Evolutionary conservation across 2,329 filamentous ascomycete species (phyloP).

Genomic region (Emergomyces africanus): DNA sequence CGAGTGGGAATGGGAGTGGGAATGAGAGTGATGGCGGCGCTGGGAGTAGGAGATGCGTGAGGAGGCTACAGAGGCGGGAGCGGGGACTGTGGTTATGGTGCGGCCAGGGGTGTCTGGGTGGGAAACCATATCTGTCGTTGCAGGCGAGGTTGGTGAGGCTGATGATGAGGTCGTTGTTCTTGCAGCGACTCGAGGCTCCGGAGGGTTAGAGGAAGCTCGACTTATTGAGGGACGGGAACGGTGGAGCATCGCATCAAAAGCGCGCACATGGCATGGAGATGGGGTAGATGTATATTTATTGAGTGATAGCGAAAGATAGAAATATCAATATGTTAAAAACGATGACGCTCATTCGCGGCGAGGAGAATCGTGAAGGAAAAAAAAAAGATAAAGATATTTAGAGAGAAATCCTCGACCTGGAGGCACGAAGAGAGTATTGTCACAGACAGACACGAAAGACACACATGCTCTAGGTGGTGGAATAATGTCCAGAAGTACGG

Average conservation of each 20-base stretch:
- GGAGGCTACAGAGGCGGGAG: slow-evolving; percentile 44
- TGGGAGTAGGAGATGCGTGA: slow-evolving; percentile 18
- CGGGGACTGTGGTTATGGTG: slow-evolving; percentile 44
- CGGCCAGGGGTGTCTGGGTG: slow-evolving; percentile 36
- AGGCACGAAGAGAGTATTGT: background rate
- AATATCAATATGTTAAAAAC: background rate
- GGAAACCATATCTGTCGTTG: slow-evolving; percentile 23
- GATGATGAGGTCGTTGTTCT: background rate
- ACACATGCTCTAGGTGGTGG: background rate
- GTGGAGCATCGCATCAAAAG: background rate
- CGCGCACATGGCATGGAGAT: slow-evolving; percentile 1
- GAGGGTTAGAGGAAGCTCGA: slow-evolving; percentile 1
- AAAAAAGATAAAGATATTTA: too few species aligned
- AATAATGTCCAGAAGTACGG: background rate
- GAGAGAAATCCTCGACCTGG: background rate
- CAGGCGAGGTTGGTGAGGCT: slow-evolving; percentile 3
- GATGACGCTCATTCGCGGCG: background rate
- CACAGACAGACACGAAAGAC: background rate
- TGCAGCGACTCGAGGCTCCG: slow-evolving; percentile 1
- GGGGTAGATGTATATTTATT: background rate
- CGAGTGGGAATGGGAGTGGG: slow-evolving; percentile 42
- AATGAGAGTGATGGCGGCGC: slow-evolving; percentile 18
- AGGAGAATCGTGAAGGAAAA: background rate
- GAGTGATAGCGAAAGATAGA: background rate
- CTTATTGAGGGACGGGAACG: background rate